Base-by-base conservation (phyloP, 352 stramenopile species). In the Pythium plurisporium region DNA sequence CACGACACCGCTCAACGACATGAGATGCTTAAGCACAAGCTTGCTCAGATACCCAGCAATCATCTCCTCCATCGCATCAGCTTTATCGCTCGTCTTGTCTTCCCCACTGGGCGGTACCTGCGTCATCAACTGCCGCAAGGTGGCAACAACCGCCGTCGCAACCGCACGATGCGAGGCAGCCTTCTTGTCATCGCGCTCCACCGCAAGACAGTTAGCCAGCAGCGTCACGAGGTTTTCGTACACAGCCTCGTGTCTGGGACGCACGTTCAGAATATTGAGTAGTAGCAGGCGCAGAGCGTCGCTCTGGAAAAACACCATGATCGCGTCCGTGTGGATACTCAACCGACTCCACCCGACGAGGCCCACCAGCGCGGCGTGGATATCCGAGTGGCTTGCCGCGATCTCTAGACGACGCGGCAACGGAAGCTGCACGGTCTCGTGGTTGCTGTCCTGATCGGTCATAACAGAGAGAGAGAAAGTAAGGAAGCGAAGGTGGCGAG, bases 331-430 rank as follows among this genome's bases (percentile, higher is more conserved):
- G 63, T 81, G 65, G 19, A 79, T 40, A 55, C 74, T 84, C 34
- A 91, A 36, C 14, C 73, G 69, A 33, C 81, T 91, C 83, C 83
- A 94, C 14, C 78, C 79, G 4, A 91, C 47, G 8, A 94, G 70
- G 1, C 83, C 83, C 23, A 87, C 70, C 11, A 94, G 76, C 27
- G 81, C 83, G 10, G 79, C 79, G 43, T 91, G 81, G 31, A 84
- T 67, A 61, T 94, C 79, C 0, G 67, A 38, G 41, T 90, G 86
- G 6, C 72, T 59, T 12, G 83, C 83, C 1, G 83, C 83, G 29
- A 90, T 74, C 57, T 94, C 83, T 1, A 94, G 59, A 1, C 83
- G 76, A 29, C 63, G 57, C 5, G 62, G 50, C 0, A 94, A 65
- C 30, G 83, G 76, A 31, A 91, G 56, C 46, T 81, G 63, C 57